Conservation (phyloP, 164 flowering plant genomes). For the Magnolia changhungtana region DNA sequence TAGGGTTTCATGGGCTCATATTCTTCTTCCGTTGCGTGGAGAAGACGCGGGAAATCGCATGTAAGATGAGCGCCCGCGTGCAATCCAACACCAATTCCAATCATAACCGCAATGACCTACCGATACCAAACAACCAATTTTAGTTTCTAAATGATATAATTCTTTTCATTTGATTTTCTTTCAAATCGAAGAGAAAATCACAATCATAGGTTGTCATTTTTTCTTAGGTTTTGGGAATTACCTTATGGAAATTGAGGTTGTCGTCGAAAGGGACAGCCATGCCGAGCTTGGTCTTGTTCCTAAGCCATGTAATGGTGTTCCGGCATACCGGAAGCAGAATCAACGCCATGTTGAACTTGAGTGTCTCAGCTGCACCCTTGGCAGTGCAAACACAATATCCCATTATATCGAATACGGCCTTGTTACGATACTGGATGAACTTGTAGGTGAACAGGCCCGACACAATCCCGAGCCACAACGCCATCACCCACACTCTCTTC, state of each 20-base stretch:
- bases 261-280: constrained; percentile 52
- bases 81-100: constrained; percentile 27
- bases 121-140: not conserved
- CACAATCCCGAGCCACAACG: constrained; percentile 38
- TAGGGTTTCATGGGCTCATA: constrained; percentile 50
- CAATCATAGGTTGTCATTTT: not conserved
- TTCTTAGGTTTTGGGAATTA: not conserved
- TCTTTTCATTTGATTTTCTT: no score
- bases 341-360: constrained; percentile 69
- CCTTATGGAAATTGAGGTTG: constrained; percentile 63
- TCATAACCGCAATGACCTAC: constrained; percentile 30
- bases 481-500: constrained; percentile 50
- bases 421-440: constrained; percentile 37
- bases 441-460: constrained; percentile 46
- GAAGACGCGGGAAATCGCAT: constrained; percentile 39
- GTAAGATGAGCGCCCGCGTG: constrained; percentile 33
- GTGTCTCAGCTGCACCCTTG: constrained; percentile 61
- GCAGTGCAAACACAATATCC: constrained; percentile 57
- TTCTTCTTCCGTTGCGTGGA: constrained; percentile 38
- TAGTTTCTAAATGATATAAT: no score
- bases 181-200: not conserved
- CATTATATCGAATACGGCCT: constrained; percentile 46
- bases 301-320: constrained; percentile 66
- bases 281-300: constrained; percentile 58
- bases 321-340: constrained; percentile 65